A percentile compares a stretch with the other conserved stretches of the same genome.
These are phyloP conservation scores for Aspergillus cejpii DNA, from an alignment of 2,329 filamentous ascomycete species.

Conservation along the genomic window DNA sequence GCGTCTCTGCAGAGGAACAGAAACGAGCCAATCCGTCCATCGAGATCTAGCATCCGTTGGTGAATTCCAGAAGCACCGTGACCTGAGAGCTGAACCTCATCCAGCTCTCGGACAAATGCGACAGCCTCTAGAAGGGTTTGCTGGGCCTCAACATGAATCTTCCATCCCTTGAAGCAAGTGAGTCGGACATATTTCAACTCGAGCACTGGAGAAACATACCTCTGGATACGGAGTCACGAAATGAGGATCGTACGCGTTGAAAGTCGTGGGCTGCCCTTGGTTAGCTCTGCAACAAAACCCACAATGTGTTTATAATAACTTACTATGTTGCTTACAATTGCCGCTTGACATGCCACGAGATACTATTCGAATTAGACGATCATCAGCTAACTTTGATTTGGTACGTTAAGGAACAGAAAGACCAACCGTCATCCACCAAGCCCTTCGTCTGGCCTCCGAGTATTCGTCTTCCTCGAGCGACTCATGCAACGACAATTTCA, in stretches of 20 bases:
- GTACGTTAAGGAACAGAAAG: neutral
- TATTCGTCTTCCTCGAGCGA: conserved; percentile 15
- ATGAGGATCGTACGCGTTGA: conserved; percentile 19
- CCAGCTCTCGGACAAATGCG: conserved; percentile 18
- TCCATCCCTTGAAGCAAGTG: conserved; percentile 16
- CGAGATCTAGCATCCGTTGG: conserved; percentile 16
- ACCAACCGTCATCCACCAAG: conserved; percentile 29
- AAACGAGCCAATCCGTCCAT: conserved; percentile 15
- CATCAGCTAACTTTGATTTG: conserved; percentile 1
- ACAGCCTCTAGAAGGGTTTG: conserved; percentile 21
- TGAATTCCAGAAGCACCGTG: conserved; percentile 11
- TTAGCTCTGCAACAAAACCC: conserved; percentile 1
- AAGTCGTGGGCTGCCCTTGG: conserved; percentile 10
- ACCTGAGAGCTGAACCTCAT: conserved; percentile 8
- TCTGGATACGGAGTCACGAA: conserved; percentile 21
- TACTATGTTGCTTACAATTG: conserved; percentile 48
- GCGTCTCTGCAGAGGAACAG: conserved; percentile 11
- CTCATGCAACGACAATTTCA: conserved; percentile 24
- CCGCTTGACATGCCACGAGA: conserved; percentile 46
- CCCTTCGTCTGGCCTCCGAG: conserved; percentile 20
- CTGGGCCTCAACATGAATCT: conserved; percentile 21
- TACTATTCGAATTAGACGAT: conserved; percentile 30
- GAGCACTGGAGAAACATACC: neutral
- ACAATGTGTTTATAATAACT: conserved; percentile 6
- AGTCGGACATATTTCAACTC: neutral